phyloP scores from a whole-genome alignment of 495 filamentous ascomycete genomes.

The Aspergillus heteromorphus region DNA sequence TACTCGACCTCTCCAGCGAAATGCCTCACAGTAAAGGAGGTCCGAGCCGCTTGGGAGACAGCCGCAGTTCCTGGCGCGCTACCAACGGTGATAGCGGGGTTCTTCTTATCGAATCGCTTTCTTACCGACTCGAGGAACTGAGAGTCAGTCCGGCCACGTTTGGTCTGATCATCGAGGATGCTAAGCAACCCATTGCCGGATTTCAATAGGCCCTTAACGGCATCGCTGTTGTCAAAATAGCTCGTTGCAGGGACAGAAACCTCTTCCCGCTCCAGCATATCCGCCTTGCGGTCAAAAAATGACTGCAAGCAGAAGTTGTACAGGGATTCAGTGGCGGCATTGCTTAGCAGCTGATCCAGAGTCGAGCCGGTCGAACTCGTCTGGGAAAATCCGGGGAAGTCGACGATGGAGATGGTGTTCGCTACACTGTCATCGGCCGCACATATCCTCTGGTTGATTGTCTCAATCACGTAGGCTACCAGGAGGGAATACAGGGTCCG shows the following conservation, averaged over 20 bases:
- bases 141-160: conserved; percentile 77
- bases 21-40: conserved; percentile 85
- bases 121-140: conserved; percentile 85
- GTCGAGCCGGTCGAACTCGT: conserved; percentile 73
- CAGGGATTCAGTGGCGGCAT: conserved; percentile 83
- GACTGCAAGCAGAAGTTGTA: conserved; percentile 91
- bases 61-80: conserved; percentile 73
- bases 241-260: conserved; percentile 82
- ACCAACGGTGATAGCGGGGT: conserved; percentile 77
- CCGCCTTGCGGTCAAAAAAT: conserved; percentile 91
- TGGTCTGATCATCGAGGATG: conserved; percentile 93
- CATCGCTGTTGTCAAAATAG: conserved; percentile 96
- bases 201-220: conserved; percentile 84
- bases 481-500: conserved; percentile 92
- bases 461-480: conserved; percentile 88
- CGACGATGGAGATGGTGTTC: conserved; percentile 91
- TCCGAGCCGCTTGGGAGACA: conserved; percentile 65
- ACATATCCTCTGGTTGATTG: conserved; percentile 83
- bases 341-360: conserved; percentile 90
- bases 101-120: conserved; percentile 91
- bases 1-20: conserved; percentile 98
- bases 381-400: conserved; percentile 93
- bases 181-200: conserved; percentile 85
- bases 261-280: conserved; percentile 88
- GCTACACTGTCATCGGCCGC: conserved; percentile 80